phyloP scores from a whole-genome alignment of 2,329 filamentous ascomycete genomes.

The Emmonsiellopsis sp. region DNA sequence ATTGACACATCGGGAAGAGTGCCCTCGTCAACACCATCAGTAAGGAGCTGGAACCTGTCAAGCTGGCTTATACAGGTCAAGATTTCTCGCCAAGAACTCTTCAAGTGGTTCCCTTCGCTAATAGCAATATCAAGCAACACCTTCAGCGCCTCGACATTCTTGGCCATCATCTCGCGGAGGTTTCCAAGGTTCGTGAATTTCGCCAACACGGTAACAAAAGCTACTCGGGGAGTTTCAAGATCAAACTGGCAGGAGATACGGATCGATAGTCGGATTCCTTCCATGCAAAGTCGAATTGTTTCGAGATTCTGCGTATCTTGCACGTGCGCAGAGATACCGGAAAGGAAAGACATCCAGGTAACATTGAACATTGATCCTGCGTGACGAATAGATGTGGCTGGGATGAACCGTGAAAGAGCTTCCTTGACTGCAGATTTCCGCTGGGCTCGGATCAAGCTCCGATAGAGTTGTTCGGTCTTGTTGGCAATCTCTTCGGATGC shows the following conservation, averaged over 20 bases:
- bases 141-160: conserved; percentile 92
- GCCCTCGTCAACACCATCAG: conserved; percentile 86
- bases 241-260: conserved; percentile 91
- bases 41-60: conserved; percentile 88
- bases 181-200: conserved; percentile 96
- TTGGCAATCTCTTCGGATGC: conserved; percentile 90
- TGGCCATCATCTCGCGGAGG: conserved; percentile 84
- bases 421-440: conserved; percentile 64
- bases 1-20: conserved; percentile 80
- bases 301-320: conserved; percentile 90
- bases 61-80: conserved; percentile 92
- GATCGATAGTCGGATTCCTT: conserved; percentile 89
- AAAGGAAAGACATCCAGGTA: conserved; percentile 98
- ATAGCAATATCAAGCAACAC: conserved; percentile 85
- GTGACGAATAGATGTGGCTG: conserved; percentile 86
- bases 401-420: conserved; percentile 67
- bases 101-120: conserved; percentile 81
- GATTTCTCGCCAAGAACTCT: conserved; percentile 89
- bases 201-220: conserved; percentile 85
- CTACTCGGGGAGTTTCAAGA: conserved; percentile 82
- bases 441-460: conserved; percentile 83
- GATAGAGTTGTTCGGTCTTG: conserved; percentile 77
- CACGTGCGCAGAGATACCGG: conserved; percentile 82
- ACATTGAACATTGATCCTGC: conserved; percentile 98
- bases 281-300: conserved; percentile 83